Conservation (phyloP, 768 basidiomycete species). For the Suillus weaverae region DNA sequence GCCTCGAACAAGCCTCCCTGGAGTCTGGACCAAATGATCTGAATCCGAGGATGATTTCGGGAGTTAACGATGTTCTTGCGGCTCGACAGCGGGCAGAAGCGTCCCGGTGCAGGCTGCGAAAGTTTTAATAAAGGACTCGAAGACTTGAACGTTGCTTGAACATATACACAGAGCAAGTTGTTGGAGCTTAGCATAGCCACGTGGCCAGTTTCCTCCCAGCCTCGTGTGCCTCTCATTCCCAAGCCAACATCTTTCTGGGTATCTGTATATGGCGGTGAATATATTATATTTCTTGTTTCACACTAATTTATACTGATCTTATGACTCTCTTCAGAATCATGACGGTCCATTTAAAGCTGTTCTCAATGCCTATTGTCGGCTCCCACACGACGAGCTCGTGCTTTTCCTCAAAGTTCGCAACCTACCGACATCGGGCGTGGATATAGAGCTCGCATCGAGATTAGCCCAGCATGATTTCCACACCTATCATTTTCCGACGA, state of each 20-base stretch:
- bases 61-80: not conserved
- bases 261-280: constrained; percentile 42
- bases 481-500: constrained; percentile 58
- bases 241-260: constrained; percentile 2
- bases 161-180: not conserved
- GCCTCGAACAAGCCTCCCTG: not conserved
- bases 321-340: constrained; percentile 19
- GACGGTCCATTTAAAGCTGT: constrained; percentile 44
- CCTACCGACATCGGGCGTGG: constrained; percentile 63
- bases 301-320: constrained; percentile 33
- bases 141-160: no score
- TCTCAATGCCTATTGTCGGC: constrained; percentile 65
- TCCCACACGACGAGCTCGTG: constrained; percentile 65
- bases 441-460: constrained; percentile 65
- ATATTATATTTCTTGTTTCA: constrained; percentile 16
- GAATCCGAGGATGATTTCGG: not conserved
- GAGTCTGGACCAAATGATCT: not conserved
- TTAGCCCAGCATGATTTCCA: constrained; percentile 76
- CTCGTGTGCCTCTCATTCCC: constrained; percentile 8
- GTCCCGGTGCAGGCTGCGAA: not conserved
- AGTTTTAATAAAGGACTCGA: not conserved
- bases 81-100: not conserved
- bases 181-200: constrained; percentile 2
- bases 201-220: not conserved
- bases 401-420: constrained; percentile 75